Conservation (phyloP, 805 yeast species). For the Spencermartinsiella europaea region DNA sequence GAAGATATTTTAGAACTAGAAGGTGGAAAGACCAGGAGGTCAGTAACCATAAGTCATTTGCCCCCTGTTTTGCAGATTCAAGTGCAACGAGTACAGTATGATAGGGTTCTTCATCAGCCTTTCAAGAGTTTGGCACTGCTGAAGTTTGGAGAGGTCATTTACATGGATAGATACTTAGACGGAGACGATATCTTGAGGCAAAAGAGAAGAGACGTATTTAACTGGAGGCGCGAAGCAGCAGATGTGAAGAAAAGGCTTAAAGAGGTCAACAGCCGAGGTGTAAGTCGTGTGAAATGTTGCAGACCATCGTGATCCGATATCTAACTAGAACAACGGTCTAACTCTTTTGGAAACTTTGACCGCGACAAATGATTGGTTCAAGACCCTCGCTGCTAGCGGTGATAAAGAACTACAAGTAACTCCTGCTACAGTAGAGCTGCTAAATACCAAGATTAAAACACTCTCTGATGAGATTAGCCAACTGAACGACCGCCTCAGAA, state of each 20-base stretch:
- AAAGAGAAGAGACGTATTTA: constrained; percentile 50
- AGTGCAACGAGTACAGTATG: constrained; percentile 90
- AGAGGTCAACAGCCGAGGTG: constrained; percentile 20
- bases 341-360: constrained; percentile 48
- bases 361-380: constrained; percentile 54
- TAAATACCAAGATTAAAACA: constrained; percentile 43
- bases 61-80: constrained; percentile 88
- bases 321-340: constrained; percentile 34
- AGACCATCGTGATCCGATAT: neutral
- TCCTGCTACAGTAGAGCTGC: constrained; percentile 41
- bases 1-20: constrained; percentile 63
- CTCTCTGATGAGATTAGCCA: constrained; percentile 43
- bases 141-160: constrained; percentile 70
- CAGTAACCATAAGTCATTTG: constrained; percentile 61
- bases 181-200: constrained; percentile 48
- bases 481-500: constrained; percentile 39
- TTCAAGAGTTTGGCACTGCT: constrained; percentile 80
- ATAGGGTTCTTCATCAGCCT: constrained; percentile 63
- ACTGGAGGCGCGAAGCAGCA: constrained; percentile 47
- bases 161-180: constrained; percentile 83
- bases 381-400: constrained; percentile 29
- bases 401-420: constrained; percentile 31
- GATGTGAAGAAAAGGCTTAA: constrained; percentile 14
- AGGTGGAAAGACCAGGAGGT: constrained; percentile 68
- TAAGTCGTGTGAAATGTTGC: constrained; percentile 35